Conservation (phyloP, 2,329 filamentous ascomycete genomes). For the Moelleriella libera region DNA sequence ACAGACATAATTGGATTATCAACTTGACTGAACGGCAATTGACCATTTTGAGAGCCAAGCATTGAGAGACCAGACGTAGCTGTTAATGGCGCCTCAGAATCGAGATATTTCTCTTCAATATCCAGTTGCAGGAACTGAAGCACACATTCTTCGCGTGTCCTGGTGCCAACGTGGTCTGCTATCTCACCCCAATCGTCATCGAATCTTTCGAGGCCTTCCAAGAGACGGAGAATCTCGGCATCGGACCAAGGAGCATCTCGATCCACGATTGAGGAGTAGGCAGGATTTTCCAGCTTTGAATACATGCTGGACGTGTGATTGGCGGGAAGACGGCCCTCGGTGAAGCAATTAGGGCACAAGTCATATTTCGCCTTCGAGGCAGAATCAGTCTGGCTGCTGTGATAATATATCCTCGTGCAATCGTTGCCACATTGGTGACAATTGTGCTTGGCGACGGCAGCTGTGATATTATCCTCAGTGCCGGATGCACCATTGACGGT, state of each 20-base stretch:
- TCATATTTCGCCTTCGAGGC: constrained; percentile 64
- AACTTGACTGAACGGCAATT: constrained; percentile 77
- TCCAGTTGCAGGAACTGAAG: constrained; percentile 92
- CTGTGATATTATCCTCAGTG: constrained; percentile 49
- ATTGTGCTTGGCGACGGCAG: constrained; percentile 54
- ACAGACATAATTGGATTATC: constrained; percentile 97
- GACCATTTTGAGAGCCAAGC: constrained; percentile 60
- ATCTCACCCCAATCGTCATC: constrained; percentile 95
- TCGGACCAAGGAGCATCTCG: constrained; percentile 85
- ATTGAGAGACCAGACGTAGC: constrained; percentile 45
- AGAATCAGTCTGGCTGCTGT: constrained; percentile 41
- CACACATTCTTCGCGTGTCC: constrained; percentile 90
- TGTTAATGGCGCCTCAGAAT: constrained; percentile 47
- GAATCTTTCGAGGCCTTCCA: constrained; percentile 84
- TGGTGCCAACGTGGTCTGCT: constrained; percentile 79
- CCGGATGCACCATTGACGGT: constrained; percentile 49
- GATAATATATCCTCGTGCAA: constrained; percentile 54
- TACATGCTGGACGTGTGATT: constrained; percentile 73
- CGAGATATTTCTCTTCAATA: constrained; percentile 94
- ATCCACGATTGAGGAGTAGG: constrained; percentile 64
- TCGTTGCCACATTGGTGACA: constrained; percentile 90
- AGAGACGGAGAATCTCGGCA: constrained; percentile 71
- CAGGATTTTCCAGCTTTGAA: constrained; percentile 77
- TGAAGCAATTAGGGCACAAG: constrained; percentile 80
- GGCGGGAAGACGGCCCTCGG: constrained; percentile 69